Conservation (phyloP, 768 basidiomycete genomes). For the Guyanaporus albipodus region DNA sequence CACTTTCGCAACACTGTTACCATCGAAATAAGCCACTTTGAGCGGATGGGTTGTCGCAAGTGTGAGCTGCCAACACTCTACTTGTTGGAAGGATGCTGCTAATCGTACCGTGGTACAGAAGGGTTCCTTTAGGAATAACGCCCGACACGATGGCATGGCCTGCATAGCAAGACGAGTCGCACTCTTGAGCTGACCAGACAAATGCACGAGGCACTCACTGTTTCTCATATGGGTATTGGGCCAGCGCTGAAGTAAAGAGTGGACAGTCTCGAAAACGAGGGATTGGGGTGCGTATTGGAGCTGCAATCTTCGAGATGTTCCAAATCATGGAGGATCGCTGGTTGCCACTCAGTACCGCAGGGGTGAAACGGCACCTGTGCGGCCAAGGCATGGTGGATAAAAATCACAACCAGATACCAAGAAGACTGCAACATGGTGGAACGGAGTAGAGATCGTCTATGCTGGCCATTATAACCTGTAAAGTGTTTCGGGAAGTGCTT, state of each 20-base stretch:
- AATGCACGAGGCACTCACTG: conserved; percentile 12
- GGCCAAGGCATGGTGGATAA: not conserved
- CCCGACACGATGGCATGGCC: conserved; percentile 26
- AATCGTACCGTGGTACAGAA: conserved; percentile 30
- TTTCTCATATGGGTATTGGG: conserved; percentile 43
- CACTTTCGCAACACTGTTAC: conserved; percentile 7
- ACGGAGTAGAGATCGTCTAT: no score
- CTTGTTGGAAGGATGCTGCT: conserved; percentile 16
- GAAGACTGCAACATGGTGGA: not conserved
- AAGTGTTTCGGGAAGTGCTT: no score
- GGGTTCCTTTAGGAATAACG: conserved; percentile 30
- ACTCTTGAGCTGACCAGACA: not conserved
- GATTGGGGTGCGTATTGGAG: not conserved
- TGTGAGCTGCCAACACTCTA: conserved; percentile 30
- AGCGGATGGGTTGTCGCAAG: conserved; percentile 26
- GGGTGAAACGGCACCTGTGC: not conserved
- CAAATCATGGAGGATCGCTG: not conserved
- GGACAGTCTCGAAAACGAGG: conserved; percentile 19
- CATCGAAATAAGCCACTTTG: conserved; percentile 31
- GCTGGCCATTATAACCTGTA: no score
- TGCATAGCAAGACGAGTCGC: not conserved
- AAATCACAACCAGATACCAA: not conserved
- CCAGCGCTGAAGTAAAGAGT: conserved; percentile 37
- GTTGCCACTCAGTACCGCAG: not conserved
- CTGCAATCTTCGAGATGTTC: not conserved